Percentiles rank a stretch among this genome's conserved stretches.
Conservation (phyloP, 176 grass and related monocot species). For the Olyra latifolia region DNA sequence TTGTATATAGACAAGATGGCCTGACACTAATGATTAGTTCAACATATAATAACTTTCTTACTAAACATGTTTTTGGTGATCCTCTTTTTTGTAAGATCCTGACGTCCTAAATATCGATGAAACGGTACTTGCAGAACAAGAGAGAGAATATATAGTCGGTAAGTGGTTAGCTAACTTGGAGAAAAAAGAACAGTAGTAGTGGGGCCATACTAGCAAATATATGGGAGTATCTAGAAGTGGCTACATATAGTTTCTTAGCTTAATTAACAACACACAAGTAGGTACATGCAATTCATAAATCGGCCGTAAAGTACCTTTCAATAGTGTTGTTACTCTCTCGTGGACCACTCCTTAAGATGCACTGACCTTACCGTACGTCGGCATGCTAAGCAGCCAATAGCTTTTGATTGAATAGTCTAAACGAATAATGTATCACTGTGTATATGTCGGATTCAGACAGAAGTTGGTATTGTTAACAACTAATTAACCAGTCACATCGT, state of each 20-base stretch:
- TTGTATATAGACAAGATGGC: not conserved
- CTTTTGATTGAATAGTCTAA: not conserved
- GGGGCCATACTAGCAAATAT: not conserved
- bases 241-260: not conserved
- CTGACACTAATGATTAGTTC: not conserved
- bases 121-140: not conserved
- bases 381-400: not conserved
- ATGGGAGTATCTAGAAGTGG: constrained; percentile 6
- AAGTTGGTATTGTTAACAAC: constrained; percentile 1
- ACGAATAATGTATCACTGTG: constrained; percentile 19
- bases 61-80: not conserved
- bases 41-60: not conserved
- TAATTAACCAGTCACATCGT: constrained; percentile 28
- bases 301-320: constrained; percentile 19
- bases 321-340: not conserved
- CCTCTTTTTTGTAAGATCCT: not conserved
- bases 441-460: not conserved
- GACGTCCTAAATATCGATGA: not conserved
- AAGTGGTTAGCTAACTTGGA: not conserved
- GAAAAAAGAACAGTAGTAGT: not conserved
- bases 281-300: not conserved
- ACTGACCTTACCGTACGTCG: not conserved
- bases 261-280: not conserved
- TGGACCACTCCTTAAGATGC: constrained; percentile 5
- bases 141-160: not conserved